These are phyloP conservation scores for Epichloe festucae DNA, from an alignment of 2,329 filamentous ascomycete species.

Conservation along the genomic window DNA sequence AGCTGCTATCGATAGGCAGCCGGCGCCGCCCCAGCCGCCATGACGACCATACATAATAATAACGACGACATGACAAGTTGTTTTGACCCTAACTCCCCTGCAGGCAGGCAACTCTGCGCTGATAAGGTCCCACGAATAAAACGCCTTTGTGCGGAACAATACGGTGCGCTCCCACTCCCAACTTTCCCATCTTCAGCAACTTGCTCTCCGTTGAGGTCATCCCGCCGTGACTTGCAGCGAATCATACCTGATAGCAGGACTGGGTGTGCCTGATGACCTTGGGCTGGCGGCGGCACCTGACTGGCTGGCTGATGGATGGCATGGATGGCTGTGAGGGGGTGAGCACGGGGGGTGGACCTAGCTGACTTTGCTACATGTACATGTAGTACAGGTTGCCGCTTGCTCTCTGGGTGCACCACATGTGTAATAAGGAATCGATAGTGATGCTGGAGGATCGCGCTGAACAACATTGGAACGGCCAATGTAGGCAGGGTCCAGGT, in stretches of 20 bases:
- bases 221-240: constrained; percentile 1
- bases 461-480: neutral
- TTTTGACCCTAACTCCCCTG: too few species aligned
- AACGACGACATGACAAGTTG: too few species aligned
- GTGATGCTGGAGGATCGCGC: too few species aligned
- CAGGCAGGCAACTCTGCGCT: too few species aligned
- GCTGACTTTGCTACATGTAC: neutral
- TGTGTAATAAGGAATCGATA: neutral
- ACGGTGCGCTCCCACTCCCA: neutral
- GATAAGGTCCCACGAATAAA: too few species aligned
- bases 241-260: constrained; percentile 4
- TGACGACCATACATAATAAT: too few species aligned
- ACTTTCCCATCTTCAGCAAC: neutral
- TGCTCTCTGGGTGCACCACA: neutral
- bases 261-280: constrained; percentile 14
- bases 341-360: neutral
- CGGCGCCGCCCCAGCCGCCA: too few species aligned
- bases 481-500: neutral
- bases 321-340: neutral
- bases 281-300: constrained; percentile 11
- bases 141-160: too few species aligned
- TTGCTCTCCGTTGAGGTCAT: constrained; percentile 1
- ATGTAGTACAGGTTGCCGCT: neutral
- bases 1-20: too few species aligned
- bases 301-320: constrained; percentile 11